A percentile compares a stretch with the other conserved stretches of the same genome.
Conservation (phyloP, 164 flowering plant genomes). For the Aristolochia californica region DNA sequence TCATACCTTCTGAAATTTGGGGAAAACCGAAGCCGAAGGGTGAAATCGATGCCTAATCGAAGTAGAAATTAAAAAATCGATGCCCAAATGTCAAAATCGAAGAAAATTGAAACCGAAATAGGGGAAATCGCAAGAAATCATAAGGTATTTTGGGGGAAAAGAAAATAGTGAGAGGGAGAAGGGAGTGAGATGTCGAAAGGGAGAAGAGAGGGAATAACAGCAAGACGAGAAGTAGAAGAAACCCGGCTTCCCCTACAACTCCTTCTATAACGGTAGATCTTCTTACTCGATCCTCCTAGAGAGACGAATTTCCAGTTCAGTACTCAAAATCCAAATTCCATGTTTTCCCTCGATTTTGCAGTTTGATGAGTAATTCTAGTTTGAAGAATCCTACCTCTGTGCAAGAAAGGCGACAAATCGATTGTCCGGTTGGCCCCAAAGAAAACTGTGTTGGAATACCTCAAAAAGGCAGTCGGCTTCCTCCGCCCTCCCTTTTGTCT, state of each 20-base stretch:
- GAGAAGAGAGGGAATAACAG: slow-evolving; percentile 1
- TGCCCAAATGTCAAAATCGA: too few species aligned
- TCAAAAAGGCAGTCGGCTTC: slow-evolving; percentile 48
- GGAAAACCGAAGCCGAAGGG: too few species aligned
- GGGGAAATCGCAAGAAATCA: too few species aligned
- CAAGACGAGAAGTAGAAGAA: slow-evolving; percentile 13
- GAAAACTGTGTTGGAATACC: slow-evolving; percentile 39
- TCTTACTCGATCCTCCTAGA: slow-evolving; percentile 19
- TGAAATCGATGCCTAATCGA: too few species aligned
- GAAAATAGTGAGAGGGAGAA: slow-evolving; percentile 3
- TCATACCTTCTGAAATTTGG: too few species aligned
- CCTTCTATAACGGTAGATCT: slow-evolving; percentile 19
- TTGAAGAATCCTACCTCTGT: slow-evolving; percentile 14
- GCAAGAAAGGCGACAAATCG: slow-evolving; percentile 24
- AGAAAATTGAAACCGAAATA: too few species aligned
- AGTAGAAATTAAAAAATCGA: too few species aligned
- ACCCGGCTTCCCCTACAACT: slow-evolving; percentile 28
- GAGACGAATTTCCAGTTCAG: not conserved
- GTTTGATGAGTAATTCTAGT: not conserved
- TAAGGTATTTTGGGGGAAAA: too few species aligned
- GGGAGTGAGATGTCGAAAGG: too few species aligned
- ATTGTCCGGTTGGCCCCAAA: slow-evolving; percentile 28
- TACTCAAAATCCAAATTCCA: not conserved
- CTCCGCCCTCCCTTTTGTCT: slow-evolving; percentile 31
- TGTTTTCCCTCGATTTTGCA: not conserved